phyloP scores from a whole-genome alignment of 345 rosid species.

The Eucalyptus sideroxylon region DNA sequence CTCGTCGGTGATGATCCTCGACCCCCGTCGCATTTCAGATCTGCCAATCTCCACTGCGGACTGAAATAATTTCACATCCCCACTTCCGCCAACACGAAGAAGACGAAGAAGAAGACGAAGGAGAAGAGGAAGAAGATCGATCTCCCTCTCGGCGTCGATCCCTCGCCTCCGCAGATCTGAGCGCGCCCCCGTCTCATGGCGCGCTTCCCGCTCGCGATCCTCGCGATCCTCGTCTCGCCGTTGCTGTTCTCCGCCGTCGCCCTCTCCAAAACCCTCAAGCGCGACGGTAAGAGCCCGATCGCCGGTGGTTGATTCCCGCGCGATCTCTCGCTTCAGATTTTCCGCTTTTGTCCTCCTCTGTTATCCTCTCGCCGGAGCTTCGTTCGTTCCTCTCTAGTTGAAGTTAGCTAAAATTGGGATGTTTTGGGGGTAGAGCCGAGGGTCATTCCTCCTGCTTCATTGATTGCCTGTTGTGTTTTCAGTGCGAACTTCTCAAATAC shows the following conservation, averaged over 20 bases:
- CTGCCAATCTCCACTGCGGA: background rate
- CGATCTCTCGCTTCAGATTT: background rate
- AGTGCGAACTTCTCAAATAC: background rate
- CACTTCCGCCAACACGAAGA: background rate
- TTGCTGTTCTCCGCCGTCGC: conserved; percentile 13
- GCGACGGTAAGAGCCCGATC: conserved; percentile 13
- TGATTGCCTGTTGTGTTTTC: background rate
- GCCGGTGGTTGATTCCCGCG: background rate
- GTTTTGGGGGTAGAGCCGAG: background rate
- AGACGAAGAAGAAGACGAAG: background rate
- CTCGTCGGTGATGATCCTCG: background rate
- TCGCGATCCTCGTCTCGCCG: background rate
- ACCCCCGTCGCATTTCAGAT: background rate
- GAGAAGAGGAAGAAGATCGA: background rate
- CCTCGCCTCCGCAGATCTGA: background rate
- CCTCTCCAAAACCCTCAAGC: conserved; percentile 49
- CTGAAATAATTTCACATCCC: background rate
- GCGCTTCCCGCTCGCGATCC: conserved; percentile 2
- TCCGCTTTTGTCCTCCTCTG: background rate
- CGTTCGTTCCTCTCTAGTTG: background rate
- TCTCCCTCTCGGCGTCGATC: background rate
- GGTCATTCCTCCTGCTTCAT: background rate
- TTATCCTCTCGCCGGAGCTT: background rate
- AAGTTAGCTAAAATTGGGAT: background rate
- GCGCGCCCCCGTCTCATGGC: background rate